A percentile compares a stretch with the other conserved stretches of the same genome.
Evolutionary conservation across 1,284 basidiomycete species (phyloP).

Genomic region (Inonotus hispidus): DNA sequence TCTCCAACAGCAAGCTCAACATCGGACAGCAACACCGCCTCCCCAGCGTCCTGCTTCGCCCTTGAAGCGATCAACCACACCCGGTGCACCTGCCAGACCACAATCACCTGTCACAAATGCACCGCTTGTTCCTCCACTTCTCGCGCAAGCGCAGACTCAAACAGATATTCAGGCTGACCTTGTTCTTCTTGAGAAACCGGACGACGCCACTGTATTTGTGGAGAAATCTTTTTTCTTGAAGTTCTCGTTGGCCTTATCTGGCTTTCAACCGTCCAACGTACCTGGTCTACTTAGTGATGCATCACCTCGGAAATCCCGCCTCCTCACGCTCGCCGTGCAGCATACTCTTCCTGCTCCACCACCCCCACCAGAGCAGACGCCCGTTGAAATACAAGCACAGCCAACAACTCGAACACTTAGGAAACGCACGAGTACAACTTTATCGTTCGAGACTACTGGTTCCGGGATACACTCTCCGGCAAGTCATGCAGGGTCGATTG

Average conservation of each 20-base stretch:
- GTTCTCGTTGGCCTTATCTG: conserved; percentile 42
- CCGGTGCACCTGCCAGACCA: conserved; percentile 33
- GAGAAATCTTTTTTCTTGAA: conserved; percentile 54
- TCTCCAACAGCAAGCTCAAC: conserved; percentile 35
- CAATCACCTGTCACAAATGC: conserved; percentile 41
- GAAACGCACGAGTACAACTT: conserved; percentile 5
- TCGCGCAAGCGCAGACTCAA: conserved; percentile 20
- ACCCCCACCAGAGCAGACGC: conserved; percentile 19
- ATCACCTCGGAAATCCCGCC: conserved; percentile 25
- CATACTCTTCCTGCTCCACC: conserved; percentile 33
- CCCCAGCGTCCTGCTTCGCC: conserved; percentile 52
- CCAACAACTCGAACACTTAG: neutral
- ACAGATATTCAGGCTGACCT: conserved; percentile 53
- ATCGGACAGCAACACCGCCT: conserved; percentile 28
- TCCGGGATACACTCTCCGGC: conserved; percentile 12
- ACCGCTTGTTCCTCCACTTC: conserved; percentile 16
- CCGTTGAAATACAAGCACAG: conserved; percentile 17
- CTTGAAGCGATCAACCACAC: conserved; percentile 40
- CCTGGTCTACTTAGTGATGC: conserved; percentile 18
- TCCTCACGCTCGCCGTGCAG: conserved; percentile 55
- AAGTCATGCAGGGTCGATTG: conserved; percentile 15
- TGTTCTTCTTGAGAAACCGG: conserved; percentile 46
- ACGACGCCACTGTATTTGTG: conserved; percentile 35
- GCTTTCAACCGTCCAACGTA: conserved; percentile 28
- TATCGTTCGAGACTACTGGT: conserved; percentile 9